Evolutionary conservation across 2,329 filamentous ascomycete species (phyloP), one percentile per base, ranked within the genome.

Genomic region (Escovopsis weberi): DNA sequence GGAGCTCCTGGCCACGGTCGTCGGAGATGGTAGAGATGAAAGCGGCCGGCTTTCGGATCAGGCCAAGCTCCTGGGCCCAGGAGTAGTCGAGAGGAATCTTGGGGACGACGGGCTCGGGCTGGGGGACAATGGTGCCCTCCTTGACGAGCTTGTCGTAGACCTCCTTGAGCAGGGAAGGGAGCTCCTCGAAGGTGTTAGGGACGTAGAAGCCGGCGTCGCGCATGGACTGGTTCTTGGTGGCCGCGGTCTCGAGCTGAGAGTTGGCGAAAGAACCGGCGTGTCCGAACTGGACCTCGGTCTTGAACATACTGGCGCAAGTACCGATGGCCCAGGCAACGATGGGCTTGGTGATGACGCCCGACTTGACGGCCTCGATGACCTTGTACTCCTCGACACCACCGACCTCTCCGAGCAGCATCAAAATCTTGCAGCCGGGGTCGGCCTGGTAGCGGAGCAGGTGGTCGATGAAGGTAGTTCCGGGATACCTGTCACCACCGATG

Each of bases 61-160:
- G 88, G 61, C 91, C 91, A 52, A 98, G 85, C 70, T 98, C 91
- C 72, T 98, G 91, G 19, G 91, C 91, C 91, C 91, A 98, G 36
- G 88, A 89, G 78, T 98, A 98, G 69, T 98, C 91, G 58, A 98
- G 93, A 60, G 91, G 91, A 63, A 98, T 98, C 83, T 98, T 98
- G 65, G 91, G 91, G 36, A 94, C 86, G 41, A 83, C 75, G 44
- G 91, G 91, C 75, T 98, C 91, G 33, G 85, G 65, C 63, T 84
- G 77, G 56, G 88, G 88, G 61, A 79, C 78, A 65, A 98, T 87
- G 58, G 77, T 83, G 60, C 88, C 88, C 48, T 85, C 71, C 65
- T 81, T 76, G 63, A 96, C 81, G 41, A 94, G 78, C 63, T 84
- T 82, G 55, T 94, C 74, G 74, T 96, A 98, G 58, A 98, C 85